A percentile compares a stretch with the other conserved stretches of the same genome.
These are phyloP conservation scores for Globisporangium cylindrosporum DNA, from an alignment of 352 stramenopile genomes.

Conservation along the genomic window DNA sequence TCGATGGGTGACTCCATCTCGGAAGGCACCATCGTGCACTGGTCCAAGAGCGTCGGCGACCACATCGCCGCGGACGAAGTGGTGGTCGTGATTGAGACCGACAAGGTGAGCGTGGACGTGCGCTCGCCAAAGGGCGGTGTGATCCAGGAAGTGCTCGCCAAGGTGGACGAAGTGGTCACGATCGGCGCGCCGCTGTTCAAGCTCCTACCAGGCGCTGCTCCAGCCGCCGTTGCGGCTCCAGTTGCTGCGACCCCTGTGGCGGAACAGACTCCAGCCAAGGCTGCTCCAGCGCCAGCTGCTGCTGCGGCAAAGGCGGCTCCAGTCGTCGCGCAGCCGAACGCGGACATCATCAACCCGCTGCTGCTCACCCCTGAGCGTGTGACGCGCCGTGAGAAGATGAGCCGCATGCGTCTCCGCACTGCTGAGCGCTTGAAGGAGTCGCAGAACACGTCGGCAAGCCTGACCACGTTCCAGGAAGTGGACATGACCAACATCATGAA, in stretches of 20 bases:
- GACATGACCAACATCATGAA: conserved; percentile 98
- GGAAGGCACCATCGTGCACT: conserved; percentile 96
- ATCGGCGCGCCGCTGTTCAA: conserved; percentile 92
- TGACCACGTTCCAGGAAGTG: conserved; percentile 99
- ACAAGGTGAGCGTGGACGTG: conserved; percentile 93
- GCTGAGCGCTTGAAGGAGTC: conserved; percentile 97
- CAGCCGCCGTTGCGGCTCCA: conserved; percentile 21
- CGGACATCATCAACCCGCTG: conserved; percentile 29
- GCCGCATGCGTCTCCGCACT: conserved; percentile 96
- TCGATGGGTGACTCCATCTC: conserved; percentile 97
- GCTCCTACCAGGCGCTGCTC: conserved; percentile 72
- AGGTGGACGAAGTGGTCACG: conserved; percentile 94
- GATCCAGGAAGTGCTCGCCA: conserved; percentile 90
- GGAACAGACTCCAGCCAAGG: background rate
- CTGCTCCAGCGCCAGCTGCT: conserved; percentile 19
- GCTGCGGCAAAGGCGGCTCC: conserved; percentile 22
- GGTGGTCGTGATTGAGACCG: conserved; percentile 96
- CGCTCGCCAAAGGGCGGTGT: conserved; percentile 84
- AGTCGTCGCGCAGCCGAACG: conserved; percentile 18
- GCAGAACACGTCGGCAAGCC: conserved; percentile 97
- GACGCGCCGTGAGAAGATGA: conserved; percentile 96
- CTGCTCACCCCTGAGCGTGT: conserved; percentile 45
- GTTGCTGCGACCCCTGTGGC: conserved; percentile 8
- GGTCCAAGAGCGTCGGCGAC: conserved; percentile 91
- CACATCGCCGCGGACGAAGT: conserved; percentile 93